Base-by-base conservation (phyloP, 2,329 filamentous ascomycete species). In the Botryosphaeria dothidea region DNA sequence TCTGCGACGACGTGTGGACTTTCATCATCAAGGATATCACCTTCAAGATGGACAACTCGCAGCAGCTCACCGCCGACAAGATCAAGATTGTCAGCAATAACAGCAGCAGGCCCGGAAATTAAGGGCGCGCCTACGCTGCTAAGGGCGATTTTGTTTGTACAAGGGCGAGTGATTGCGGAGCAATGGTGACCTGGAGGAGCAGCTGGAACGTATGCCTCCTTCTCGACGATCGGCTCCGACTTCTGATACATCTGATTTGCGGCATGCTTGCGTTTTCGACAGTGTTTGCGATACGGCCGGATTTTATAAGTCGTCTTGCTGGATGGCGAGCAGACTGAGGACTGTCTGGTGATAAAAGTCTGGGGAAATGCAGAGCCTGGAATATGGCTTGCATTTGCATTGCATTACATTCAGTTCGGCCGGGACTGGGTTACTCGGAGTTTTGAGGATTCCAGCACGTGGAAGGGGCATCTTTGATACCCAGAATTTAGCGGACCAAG, bases 1-100 rank as follows among this genome's bases (percentile, higher is more conserved):
- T 99, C 85, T 99, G 95, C 83, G 95, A 99, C 80, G 95, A 99
- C 82, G 95, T 99, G 66, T 99, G 95, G 95, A 99, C 95, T 1
- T 99, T 99, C 79, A 86, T 99, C 66, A 96, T 99, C 80, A 97
- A 97, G 81, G 95, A 98, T 70, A 93, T 98, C 64, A 93, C 90
- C n/a, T 98, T 99, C 83, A 99, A 99, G 82, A 90, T 98, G 82
- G 94, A 98, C 72, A 92, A 90, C 70, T 87, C 86, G 65, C 86
- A 88, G 67, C 86, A 87, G 0, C 88, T 98, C 15, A 82, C 86
- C 41, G 93, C 93, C 21, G 94, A 97, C 75, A 94, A 93, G 78
- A 92, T 99, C 79, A 98, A 98, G 88, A 99, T 99, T 71, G 95
- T 99, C 57, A 96, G 92, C 80, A 98, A 94, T 80, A 97, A 96